Evolutionary conservation across 495 filamentous ascomycete genomes (phyloP).

Genomic region (Talaromyces ruber): DNA sequence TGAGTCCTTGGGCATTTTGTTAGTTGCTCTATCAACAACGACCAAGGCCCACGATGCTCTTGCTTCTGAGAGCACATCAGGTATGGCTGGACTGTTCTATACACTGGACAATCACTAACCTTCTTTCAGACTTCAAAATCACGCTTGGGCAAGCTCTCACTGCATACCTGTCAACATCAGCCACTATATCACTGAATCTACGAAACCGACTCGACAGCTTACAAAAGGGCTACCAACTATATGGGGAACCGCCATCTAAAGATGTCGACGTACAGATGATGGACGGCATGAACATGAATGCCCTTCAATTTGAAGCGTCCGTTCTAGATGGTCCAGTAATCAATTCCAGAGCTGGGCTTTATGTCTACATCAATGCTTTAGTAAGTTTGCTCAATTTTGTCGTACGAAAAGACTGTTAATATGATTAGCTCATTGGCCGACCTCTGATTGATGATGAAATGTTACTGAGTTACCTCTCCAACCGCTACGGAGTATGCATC

Average conservation of each 20-base stretch:
- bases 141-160: conserved; percentile 33
- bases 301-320: conserved; percentile 41
- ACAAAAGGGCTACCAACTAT: conserved; percentile 38
- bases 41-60: conserved; percentile 29
- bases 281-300: conserved; percentile 34
- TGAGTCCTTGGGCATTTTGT: conserved; percentile 35
- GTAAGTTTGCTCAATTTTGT: conserved; percentile 35
- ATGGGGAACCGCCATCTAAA: conserved; percentile 27
- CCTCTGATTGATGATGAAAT: conserved; percentile 76
- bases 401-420: conserved; percentile 20
- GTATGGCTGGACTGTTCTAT: conserved; percentile 11
- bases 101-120: not conserved
- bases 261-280: conserved; percentile 28
- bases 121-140: conserved; percentile 23
- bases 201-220: conserved; percentile 32
- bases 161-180: conserved; percentile 33
- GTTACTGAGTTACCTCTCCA: conserved; percentile 69
- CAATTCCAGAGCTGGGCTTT: conserved; percentile 82
- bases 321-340: conserved; percentile 58
- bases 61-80: conserved; percentile 25
- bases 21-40: conserved; percentile 33
- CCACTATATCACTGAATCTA: conserved; percentile 30
- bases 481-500: conserved; percentile 62
- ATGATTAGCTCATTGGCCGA: conserved; percentile 60
- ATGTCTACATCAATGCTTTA: conserved; percentile 82